Evolutionary conservation across 176 grass and related monocot species (phyloP).

Genomic region (Olyra latifolia): DNA sequence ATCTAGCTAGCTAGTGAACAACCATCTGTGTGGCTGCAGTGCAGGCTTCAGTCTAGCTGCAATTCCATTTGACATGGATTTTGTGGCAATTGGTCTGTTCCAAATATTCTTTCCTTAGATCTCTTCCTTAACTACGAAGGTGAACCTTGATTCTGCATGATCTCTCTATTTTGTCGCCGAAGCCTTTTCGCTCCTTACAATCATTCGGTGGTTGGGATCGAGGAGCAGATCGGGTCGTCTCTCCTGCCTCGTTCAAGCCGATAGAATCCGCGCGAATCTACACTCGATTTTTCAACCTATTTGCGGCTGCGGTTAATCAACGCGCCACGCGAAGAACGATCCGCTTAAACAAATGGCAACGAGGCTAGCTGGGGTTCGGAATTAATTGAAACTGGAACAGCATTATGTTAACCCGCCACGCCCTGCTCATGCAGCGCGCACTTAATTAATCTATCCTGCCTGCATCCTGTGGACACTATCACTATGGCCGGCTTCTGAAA

Average conservation of each 20-base stretch:
- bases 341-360: constrained; percentile 20
- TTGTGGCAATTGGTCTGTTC: constrained; percentile 8
- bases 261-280: constrained; percentile 36
- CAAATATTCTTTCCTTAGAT: constrained; percentile 36
- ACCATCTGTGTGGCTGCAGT: neutral
- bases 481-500: neutral
- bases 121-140: neutral
- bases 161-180: neutral
- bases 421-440: constrained; percentile 24
- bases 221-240: constrained; percentile 17
- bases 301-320: constrained; percentile 24
- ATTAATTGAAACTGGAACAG: neutral
- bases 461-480: neutral
- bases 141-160: neutral
- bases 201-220: constrained; percentile 46
- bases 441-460: neutral
- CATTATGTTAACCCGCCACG: constrained; percentile 21
- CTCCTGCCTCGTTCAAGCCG: neutral
- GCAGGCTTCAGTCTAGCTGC: neutral
- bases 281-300: constrained; percentile 25
- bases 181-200: neutral
- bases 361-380: neutral
- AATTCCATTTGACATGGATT: neutral
- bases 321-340: constrained; percentile 32
- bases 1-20: neutral